A percentile compares a stretch with the other conserved stretches of the same genome.
These are phyloP conservation scores for Biscogniauxia mediterranea DNA, from an alignment of 2,329 filamentous ascomycete genomes.

Conservation along the genomic window DNA sequence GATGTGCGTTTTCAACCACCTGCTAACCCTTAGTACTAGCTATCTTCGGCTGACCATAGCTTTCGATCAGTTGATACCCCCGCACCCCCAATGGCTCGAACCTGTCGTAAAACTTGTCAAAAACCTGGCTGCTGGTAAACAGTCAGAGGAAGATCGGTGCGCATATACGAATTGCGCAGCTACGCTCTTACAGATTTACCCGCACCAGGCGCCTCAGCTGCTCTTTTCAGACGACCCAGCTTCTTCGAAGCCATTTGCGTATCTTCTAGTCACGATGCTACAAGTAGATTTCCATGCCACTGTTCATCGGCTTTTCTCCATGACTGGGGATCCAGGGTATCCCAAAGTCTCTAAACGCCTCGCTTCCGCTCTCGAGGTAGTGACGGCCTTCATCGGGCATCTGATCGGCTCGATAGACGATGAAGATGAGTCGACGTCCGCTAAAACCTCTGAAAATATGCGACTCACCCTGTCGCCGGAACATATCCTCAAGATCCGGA, in stretches of 20 bases:
- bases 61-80: slow-evolving; percentile 43
- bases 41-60: slow-evolving; percentile 12
- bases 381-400: slow-evolving; percentile 59
- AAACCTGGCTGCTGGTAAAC: slow-evolving; percentile 52
- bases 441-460: background rate
- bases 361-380: slow-evolving; percentile 60
- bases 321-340: slow-evolving; percentile 57
- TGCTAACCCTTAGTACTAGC: background rate
- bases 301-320: slow-evolving; percentile 56
- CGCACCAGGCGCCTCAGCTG: slow-evolving; percentile 41
- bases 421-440: slow-evolving; percentile 8
- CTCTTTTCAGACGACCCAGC: slow-evolving; percentile 50
- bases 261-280: slow-evolving; percentile 62
- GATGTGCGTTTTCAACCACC: slow-evolving; percentile 38
- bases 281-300: slow-evolving; percentile 65
- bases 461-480: slow-evolving; percentile 52
- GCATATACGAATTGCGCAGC: slow-evolving; percentile 60
- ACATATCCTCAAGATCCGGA: slow-evolving; percentile 51
- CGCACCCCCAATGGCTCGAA: slow-evolving; percentile 53
- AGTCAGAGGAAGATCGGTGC: slow-evolving; percentile 52
- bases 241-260: slow-evolving; percentile 55
- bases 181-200: slow-evolving; percentile 56
- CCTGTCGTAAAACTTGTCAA: slow-evolving; percentile 48
- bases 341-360: slow-evolving; percentile 50
- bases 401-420: slow-evolving; percentile 54